Evolutionary conservation across 2,329 filamentous ascomycete species (phyloP), one percentile per base, ranked within the genome.

Genomic region (Emericellopsis cladophorae): DNA sequence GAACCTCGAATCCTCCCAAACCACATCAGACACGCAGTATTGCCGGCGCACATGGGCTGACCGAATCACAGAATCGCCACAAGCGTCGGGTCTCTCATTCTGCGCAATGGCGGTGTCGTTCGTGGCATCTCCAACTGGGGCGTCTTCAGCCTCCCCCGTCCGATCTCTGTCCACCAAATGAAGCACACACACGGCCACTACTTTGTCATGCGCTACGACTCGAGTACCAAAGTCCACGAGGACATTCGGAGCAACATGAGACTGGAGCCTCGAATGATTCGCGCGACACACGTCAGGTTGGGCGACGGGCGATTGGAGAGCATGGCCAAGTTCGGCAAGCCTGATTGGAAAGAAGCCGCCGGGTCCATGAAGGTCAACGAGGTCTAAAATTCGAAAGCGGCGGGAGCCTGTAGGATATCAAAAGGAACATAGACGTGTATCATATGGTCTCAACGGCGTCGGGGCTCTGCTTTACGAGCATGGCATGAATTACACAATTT

Each of bases 131-230:
- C 81, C 51, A 98, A 98, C 72, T 98, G 92, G 92, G 92, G 92
- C 57, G 75, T 84, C 51, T 95, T 92, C 66, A 72, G 81, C 37
- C 81, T 98, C 15, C 90, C 92, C 37, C 83, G 80, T 50, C 78
- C 86, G 46, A 72, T 81, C 44, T 81, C 79, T 46, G 81, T 82
- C 57, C 81, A 93, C 62, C 88, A 95, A 65, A 79, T 83, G 51
- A 79, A 79, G 49, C 83, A 96, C 72, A 76, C 76, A 48, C 75
- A 79, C 51, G 92, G 92, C 42, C 89, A 96, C 68, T 94, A 98
- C 73, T 98, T 98, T 63, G 84, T 94, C 56, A 85, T 98, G 84
- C 85, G 92, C 52, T 98, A 95, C 70, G 92, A 98, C 61, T 68
- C 82, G 42, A 83, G 80, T 44, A 66, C 79, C 7, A 61, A 68